Evolutionary conservation across 225 moss, liverwort and hornwort genomes (phyloP), one percentile per base, ranked within the genome.

Genomic region (Ulota crispa): DNA sequence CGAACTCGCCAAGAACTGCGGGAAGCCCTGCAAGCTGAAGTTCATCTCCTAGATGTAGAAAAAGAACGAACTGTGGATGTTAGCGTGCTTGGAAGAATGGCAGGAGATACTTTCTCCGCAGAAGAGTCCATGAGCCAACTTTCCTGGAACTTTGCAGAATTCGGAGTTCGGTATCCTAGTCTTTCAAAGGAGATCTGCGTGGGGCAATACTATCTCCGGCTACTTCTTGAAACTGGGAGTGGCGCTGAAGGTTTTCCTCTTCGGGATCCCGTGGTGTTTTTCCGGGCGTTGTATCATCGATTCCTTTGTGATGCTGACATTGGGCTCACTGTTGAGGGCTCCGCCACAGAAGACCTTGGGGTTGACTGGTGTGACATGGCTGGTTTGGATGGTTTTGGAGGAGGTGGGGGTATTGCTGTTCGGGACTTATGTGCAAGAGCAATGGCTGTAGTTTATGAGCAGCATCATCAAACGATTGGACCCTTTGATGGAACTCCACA

Each of bases 91-190:
- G 89, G 90, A 64, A 86, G 92, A 57, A 81, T 86, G 45, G 63
- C 85, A 52, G 83, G 82, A 80, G 92, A 93, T 79, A 78, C 79
- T 57, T 81, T 78, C 43, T 50, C 50, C 50, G 50, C 50, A 50
- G 50, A 50, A 50, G 96, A 96, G 69, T 86, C 87, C 28, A 80
- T 89, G 27, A 93, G 87, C 81, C 94, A 96, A 73, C 86, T 96
- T 53, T 96, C 96, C 2, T 96, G 96, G 96, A 96, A 96, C 69
- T 94, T 90, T 89, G 94, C 96, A n/a, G 96, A 96, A 74, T 96
- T 93, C 88, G 89, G 87, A 27, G 96, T 96, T 54, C 90, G 96
- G 54, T 96, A 94, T 77, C 90, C 96, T 27, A 96, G 96, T 80
- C 77, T 96, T 31, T 91, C 94, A 23, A 96, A 96, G 77, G 96